These are phyloP conservation scores for Tillandsia leiboldiana DNA, from an alignment of 176 grass and related monocot genomes.

Conservation along the genomic window DNA sequence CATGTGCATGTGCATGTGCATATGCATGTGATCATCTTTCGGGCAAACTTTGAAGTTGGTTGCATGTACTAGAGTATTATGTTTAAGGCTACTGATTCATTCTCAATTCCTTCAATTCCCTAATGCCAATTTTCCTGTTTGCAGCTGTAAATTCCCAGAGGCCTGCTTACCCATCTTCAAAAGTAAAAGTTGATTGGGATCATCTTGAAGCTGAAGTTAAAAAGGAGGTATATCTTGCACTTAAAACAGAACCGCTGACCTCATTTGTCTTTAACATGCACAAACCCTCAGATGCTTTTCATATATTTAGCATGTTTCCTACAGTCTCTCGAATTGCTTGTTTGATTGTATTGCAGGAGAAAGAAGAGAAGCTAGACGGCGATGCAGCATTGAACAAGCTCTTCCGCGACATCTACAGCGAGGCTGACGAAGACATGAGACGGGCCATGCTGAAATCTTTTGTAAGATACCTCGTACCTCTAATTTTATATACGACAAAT, in stretches of 20 bases:
- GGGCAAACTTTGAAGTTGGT: no score
- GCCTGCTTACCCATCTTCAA: constrained; percentile 68
- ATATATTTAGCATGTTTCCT: no score
- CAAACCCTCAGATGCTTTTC: no score
- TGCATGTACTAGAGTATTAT: no score
- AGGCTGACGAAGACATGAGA: constrained; percentile 73
- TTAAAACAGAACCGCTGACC: not conserved
- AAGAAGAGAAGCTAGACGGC: constrained; percentile 75
- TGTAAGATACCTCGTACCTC: constrained; percentile 21
- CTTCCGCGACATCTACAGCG: constrained; percentile 61
- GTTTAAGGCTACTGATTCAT: not conserved
- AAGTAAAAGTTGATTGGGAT: constrained; percentile 74
- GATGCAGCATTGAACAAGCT: constrained; percentile 87
- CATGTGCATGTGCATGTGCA: no score
- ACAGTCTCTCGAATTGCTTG: not conserved
- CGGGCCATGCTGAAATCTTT: constrained; percentile 85
- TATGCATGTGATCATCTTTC: no score
- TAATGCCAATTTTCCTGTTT: not conserved
- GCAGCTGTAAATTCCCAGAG: constrained; percentile 35
- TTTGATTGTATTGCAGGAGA: constrained; percentile 40
- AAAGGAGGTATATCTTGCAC: constrained; percentile 40
- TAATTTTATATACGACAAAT: not conserved
- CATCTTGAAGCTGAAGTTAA: constrained; percentile 77
- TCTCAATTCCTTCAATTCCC: not conserved
- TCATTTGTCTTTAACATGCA: no score